Evolutionary conservation across 2,329 filamentous ascomycete species (phyloP), one percentile per base, ranked within the genome.

Genomic region (Penicillium sp.): DNA sequence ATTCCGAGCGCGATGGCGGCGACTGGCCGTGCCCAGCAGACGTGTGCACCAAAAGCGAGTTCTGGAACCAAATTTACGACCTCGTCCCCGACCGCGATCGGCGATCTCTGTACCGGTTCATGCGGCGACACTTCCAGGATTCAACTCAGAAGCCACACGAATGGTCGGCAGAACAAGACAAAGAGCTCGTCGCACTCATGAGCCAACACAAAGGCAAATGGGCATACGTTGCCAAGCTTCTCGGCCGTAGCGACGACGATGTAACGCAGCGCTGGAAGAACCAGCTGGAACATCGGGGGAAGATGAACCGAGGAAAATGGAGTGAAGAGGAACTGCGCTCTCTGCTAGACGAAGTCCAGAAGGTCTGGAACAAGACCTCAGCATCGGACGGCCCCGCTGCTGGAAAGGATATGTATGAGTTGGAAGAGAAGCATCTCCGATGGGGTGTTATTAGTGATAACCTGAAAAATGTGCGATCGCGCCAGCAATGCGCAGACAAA

Each of bases 231-330:
- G 74, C 73, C 26, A 72, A 68, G 49, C 54, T 72, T 7, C 55
- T 79, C 35, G 73, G 71, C 8, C 69, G 77, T 24, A 75, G 68
- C 14, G 67, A 71, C 24, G 76, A 79, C 53, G 74, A 77, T 56
- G 76, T 78, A 21, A 71, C 71, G 5, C 76, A 78, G 58, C 64
- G 76, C 35, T 79, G 76, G 76, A 74, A 75, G 52, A 77, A 78
- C 53, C 70, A 68, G 43, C 68, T 79, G 5, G 67, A 75, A 55
- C 70, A 76, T 56, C 70, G 72, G 4, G 58, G 49, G 8, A 75
- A 69, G 8, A 72, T 73, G 68, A 70, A 68, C 6, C 56, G 50
- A 16, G 77, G 77, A 1, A 51, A 67, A 16, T 79, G 77, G 77
- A 68, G 65, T 3, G 64, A 64, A n/a, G 63, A 70, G 2, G 77